Conservation (phyloP, 805 yeast species). For the Priceomyces haplophilus region DNA sequence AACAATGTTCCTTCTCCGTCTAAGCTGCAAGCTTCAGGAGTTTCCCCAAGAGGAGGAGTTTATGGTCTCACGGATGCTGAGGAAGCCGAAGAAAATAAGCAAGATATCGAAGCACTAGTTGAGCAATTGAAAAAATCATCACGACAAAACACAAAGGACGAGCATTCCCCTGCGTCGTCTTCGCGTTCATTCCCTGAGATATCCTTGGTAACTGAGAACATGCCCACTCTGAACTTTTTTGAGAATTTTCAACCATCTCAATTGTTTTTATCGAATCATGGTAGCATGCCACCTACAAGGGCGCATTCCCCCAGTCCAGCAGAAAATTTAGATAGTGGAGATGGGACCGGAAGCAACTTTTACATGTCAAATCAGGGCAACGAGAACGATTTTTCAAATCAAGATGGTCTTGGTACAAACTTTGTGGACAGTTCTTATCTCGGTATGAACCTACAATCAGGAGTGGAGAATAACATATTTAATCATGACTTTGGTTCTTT, state of each 20-base stretch:
- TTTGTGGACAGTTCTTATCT: conserved; percentile 41
- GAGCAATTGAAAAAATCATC: conserved; percentile 25
- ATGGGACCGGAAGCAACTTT: background rate
- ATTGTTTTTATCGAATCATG: conserved; percentile 45
- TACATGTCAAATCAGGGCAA: background rate
- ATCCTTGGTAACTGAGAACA: conserved; percentile 51
- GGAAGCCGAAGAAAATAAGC: conserved; percentile 4
- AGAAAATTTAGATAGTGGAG: conserved; percentile 2
- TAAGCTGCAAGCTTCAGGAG: conserved; percentile 18
- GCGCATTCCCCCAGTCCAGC: conserved; percentile 30
- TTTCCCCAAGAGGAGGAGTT: conserved; percentile 26
- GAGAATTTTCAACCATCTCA: conserved; percentile 58
- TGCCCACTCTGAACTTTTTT: conserved; percentile 45
- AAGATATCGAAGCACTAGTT: conserved; percentile 33
- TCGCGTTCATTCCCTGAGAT: conserved; percentile 48
- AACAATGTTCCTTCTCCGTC: conserved; percentile 2
- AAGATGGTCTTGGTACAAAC: conserved; percentile 32
- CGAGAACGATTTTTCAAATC: conserved; percentile 14
- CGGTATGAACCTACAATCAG: conserved; percentile 42
- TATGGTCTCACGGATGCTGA: conserved; percentile 11
- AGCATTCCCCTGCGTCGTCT: conserved; percentile 35
- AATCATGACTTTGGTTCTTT: conserved; percentile 27
- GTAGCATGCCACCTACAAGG: conserved; percentile 35
- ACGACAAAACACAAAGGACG: conserved; percentile 11
- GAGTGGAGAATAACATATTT: conserved; percentile 22